Percentiles rank a stretch among this genome's conserved stretches.
Evolutionary conservation across 805 yeast species (phyloP).

Genomic region (Candida glaebosa): DNA sequence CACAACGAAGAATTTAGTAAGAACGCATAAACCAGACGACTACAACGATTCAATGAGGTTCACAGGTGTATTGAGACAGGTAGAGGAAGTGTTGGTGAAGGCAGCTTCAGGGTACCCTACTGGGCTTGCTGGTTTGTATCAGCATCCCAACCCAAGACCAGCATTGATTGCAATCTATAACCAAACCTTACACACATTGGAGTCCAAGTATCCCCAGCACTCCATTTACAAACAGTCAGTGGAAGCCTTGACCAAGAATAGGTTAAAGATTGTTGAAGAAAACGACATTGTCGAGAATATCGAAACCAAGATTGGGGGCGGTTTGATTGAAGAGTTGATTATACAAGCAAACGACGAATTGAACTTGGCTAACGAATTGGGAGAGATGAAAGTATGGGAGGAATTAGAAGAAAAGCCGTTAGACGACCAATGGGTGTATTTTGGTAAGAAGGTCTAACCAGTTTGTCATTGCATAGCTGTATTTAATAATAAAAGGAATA

Average conservation of each 20-base stretch:
- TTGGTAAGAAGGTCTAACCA: constrained; percentile 62
- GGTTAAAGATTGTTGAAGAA: constrained; percentile 62
- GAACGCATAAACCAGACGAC: neutral
- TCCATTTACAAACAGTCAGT: constrained; percentile 77
- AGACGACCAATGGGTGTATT: constrained; percentile 81
- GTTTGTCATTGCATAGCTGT: no score
- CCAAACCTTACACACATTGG: constrained; percentile 59
- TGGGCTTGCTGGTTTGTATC: constrained; percentile 73
- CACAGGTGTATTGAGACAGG: constrained; percentile 38
- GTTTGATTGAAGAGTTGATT: constrained; percentile 77
- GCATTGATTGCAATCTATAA: constrained; percentile 68
- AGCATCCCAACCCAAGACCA: constrained; percentile 83
- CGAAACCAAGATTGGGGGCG: constrained; percentile 74
- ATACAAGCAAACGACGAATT: constrained; percentile 83
- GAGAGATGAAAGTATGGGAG: constrained; percentile 73
- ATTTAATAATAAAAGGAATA: no score
- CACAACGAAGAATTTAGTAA: neutral
- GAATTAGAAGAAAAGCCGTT: constrained; percentile 75
- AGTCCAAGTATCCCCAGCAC: constrained; percentile 60
- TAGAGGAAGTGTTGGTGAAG: constrained; percentile 54
- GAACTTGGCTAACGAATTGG: constrained; percentile 62
- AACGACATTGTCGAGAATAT: constrained; percentile 61
- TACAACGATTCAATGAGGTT: constrained; percentile 29
- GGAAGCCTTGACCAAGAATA: constrained; percentile 64
- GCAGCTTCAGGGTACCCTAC: constrained; percentile 69